Evolutionary conservation across 2,329 filamentous ascomycete species (phyloP).

Genomic region (Colletotrichum nymphaeae): DNA sequence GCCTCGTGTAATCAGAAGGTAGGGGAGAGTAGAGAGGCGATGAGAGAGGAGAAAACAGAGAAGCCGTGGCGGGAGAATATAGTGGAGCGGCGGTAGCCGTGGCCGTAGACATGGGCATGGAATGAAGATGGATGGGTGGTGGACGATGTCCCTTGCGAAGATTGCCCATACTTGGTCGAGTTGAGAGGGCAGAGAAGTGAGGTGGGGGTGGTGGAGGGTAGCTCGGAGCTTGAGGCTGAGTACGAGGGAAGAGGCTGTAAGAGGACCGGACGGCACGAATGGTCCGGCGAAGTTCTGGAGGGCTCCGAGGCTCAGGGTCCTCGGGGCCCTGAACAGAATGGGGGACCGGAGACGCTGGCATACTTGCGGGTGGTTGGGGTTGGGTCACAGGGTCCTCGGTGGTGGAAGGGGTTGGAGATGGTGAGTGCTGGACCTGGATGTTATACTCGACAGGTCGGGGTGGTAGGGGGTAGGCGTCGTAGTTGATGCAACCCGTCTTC

Average conservation of each 20-base stretch:
- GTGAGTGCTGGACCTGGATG: conserved; percentile 25
- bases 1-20: conserved; percentile 19
- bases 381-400: conserved; percentile 19
- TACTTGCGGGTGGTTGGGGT: conserved; percentile 30
- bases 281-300: conserved; percentile 36
- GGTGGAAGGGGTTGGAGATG: conserved; percentile 3
- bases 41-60: conserved; percentile 29
- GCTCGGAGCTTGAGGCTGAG: conserved; percentile 9
- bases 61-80: conserved; percentile 26
- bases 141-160: conserved; percentile 32
- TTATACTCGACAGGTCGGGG: conserved; percentile 36
- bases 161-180: conserved; percentile 10
- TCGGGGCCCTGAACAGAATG: conserved; percentile 23
- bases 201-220: conserved; percentile 22
- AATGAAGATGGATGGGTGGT: conserved; percentile 34
- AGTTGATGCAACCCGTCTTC: conserved; percentile 34
- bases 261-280: conserved; percentile 36
- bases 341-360: not conserved
- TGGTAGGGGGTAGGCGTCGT: conserved; percentile 41
- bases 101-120: conserved; percentile 14
- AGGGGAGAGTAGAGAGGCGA: conserved; percentile 25
- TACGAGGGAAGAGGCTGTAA: conserved; percentile 36
- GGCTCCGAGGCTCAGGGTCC: not conserved
- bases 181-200: conserved; percentile 5
- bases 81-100: conserved; percentile 7